These are phyloP conservation scores for Sporothrix sp. DNA, from an alignment of 2,329 filamentous ascomycete genomes.

Conservation along the genomic window DNA sequence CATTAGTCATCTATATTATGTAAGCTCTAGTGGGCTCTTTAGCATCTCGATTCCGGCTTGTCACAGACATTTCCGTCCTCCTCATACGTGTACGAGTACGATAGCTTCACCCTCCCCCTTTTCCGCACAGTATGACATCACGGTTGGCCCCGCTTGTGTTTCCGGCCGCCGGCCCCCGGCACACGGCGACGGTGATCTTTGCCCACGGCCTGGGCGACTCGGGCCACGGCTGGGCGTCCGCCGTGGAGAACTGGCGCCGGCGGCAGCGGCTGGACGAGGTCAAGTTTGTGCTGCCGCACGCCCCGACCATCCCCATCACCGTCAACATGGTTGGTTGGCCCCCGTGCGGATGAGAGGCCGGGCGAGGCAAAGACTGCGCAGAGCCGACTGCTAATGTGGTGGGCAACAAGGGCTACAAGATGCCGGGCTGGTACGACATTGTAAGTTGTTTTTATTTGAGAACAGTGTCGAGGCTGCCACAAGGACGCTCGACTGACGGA, in stretches of 20 bases:
- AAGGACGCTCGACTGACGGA: background rate
- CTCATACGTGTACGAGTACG: too few species aligned
- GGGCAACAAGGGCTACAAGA: slow-evolving; percentile 52
- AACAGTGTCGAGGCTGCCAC: too few species aligned
- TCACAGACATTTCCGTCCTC: too few species aligned
- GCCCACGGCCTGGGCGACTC: slow-evolving; percentile 85
- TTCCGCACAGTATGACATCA: background rate
- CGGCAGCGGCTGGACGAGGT: slow-evolving; percentile 76
- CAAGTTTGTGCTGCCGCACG: slow-evolving; percentile 89
- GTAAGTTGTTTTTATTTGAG: slow-evolving; percentile 35
- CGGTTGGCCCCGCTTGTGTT: slow-evolving; percentile 51
- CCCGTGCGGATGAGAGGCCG: background rate
- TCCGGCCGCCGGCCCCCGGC: slow-evolving; percentile 61
- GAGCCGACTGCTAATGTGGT: background rate
- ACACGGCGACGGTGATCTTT: slow-evolving; percentile 93
- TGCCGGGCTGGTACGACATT: slow-evolving; percentile 87
- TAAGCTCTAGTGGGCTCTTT: too few species aligned
- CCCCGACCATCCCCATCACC: slow-evolving; percentile 79
- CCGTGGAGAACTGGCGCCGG: slow-evolving; percentile 80
- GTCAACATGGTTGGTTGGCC: slow-evolving; percentile 44
- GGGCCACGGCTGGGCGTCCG: slow-evolving; percentile 66
- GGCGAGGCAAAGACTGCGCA: too few species aligned
- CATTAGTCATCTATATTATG: too few species aligned
- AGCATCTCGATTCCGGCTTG: too few species aligned
- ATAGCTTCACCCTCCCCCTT: background rate